Percentiles rank a stretch among this genome's conserved stretches.
Conservation (phyloP, 2,329 filamentous ascomycete species). For the Diplodia scrobiculata region DNA sequence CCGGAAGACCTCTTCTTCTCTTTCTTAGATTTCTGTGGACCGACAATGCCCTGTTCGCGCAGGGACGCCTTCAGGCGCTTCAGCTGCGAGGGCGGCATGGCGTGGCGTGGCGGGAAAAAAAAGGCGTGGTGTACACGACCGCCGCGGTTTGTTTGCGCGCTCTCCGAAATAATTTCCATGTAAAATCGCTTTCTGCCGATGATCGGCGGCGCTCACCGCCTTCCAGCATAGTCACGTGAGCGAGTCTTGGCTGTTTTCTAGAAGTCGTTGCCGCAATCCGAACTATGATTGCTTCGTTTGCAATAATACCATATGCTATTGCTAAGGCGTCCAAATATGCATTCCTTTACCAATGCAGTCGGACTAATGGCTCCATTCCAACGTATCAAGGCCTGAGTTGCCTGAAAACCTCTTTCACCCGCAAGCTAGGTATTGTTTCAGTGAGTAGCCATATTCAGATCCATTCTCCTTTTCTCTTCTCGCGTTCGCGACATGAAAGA, state of each 20-base stretch:
- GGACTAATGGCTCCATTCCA: not conserved
- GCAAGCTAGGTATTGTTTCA: constrained; percentile 16
- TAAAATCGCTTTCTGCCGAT: constrained; percentile 15
- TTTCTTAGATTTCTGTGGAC: constrained; percentile 93
- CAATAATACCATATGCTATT: not conserved
- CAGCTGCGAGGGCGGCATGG: constrained; percentile 92
- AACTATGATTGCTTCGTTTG: not conserved
- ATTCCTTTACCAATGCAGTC: not conserved
- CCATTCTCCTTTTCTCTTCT: not conserved
- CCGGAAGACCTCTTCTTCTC: constrained; percentile 72
- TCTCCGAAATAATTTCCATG: constrained; percentile 12
- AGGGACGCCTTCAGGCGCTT: constrained; percentile 93
- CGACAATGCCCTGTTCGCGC: constrained; percentile 83
- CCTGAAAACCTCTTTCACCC: constrained; percentile 3
- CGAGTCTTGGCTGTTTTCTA: too few relatives aligned
- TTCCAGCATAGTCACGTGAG: not conserved
- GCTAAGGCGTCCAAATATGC: not conserved
- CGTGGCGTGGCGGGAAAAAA: too few relatives aligned
- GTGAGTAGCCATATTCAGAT: not conserved
- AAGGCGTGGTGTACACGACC: not conserved
- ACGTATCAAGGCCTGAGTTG: not conserved
- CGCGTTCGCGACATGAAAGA: not conserved
- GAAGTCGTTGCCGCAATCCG: not conserved
- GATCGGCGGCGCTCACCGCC: constrained; percentile 10
- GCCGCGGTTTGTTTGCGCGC: not conserved